Conservation (phyloP, 1,139 yeast genomes). For the Komagataea norvegica region DNA sequence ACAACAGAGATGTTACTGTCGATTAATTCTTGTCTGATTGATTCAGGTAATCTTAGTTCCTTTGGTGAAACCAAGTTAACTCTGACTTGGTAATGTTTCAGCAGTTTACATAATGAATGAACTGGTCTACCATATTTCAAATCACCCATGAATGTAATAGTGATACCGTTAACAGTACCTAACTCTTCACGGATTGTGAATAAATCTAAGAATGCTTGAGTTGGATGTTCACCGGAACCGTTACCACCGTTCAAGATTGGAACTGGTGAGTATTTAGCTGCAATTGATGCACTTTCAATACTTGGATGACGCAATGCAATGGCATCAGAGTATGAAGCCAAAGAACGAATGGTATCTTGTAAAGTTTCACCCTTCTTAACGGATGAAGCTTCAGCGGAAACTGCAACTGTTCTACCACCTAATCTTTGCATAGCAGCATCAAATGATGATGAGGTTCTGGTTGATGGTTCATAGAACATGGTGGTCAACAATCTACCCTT, state of each 20-base stretch:
- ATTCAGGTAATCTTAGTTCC: constrained; percentile 78
- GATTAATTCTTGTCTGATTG: constrained; percentile 59
- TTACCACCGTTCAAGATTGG: constrained; percentile 98
- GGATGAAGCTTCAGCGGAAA: constrained; percentile 79
- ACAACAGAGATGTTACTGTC: constrained; percentile 62
- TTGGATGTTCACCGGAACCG: constrained; percentile 96
- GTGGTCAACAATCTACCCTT: constrained; percentile 90
- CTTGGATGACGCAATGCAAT: constrained; percentile 95
- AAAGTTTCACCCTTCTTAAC: constrained; percentile 97
- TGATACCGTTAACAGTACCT: constrained; percentile 97
- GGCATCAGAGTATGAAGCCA: constrained; percentile 96
- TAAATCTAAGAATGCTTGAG: constrained; percentile 95
- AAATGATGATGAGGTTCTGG: constrained; percentile 93
- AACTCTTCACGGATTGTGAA: constrained; percentile 98
- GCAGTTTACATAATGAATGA: constrained; percentile 88
- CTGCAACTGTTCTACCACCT: constrained; percentile 95
- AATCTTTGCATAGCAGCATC: constrained; percentile 99
- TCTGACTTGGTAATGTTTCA: constrained; percentile 89
- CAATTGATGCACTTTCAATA: constrained; percentile 86
- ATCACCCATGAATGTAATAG: constrained; percentile 99
- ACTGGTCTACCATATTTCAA: constrained; percentile 98
- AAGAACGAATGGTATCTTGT: constrained; percentile 92
- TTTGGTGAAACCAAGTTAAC: constrained; percentile 89
- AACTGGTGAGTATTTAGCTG: constrained; percentile 94
- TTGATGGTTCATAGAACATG: constrained; percentile 96